Evolutionary conservation across 768 basidiomycete species (phyloP).

Genomic region (Kwoniella bestiolae): DNA sequence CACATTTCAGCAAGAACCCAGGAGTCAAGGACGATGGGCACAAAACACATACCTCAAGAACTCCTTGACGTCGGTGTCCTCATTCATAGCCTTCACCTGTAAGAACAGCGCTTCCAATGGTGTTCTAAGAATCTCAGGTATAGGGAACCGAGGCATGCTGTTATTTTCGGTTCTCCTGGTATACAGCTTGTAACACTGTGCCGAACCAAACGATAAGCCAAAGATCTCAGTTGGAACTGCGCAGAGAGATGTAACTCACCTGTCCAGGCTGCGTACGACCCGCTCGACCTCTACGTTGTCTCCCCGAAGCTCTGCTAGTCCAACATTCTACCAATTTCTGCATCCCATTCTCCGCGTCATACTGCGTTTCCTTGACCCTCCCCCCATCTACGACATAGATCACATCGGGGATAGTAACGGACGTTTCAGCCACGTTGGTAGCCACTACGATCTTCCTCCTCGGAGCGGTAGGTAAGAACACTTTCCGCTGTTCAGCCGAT

Average conservation of each 20-base stretch:
- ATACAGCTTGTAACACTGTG: constrained; percentile 84
- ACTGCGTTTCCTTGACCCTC: constrained; percentile 80
- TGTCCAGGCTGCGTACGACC: constrained; percentile 70
- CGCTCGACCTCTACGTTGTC: constrained; percentile 85
- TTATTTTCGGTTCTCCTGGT: constrained; percentile 71
- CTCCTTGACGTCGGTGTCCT: constrained; percentile 77
- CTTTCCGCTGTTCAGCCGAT: constrained; percentile 76
- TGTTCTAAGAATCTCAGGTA: constrained; percentile 85
- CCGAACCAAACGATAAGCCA: constrained; percentile 50
- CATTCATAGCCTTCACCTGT: constrained; percentile 77
- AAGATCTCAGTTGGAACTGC: neutral
- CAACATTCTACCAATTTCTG: constrained; percentile 78
- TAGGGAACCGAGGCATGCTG: constrained; percentile 70
- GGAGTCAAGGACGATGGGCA: neutral
- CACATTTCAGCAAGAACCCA: neutral
- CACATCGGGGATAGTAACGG: constrained; percentile 88
- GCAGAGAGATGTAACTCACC: constrained; percentile 30
- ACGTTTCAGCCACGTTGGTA: constrained; percentile 83
- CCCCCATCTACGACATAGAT: constrained; percentile 83
- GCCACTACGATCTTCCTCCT: constrained; percentile 82
- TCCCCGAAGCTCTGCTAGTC: constrained; percentile 69
- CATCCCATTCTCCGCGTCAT: constrained; percentile 71
- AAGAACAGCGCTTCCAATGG: constrained; percentile 82
- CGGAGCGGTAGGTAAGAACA: constrained; percentile 67
- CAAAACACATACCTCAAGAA: constrained; percentile 40